Base-by-base conservation (phyloP, 2,329 filamentous ascomycete species). In the Apiospora malaysiana region DNA sequence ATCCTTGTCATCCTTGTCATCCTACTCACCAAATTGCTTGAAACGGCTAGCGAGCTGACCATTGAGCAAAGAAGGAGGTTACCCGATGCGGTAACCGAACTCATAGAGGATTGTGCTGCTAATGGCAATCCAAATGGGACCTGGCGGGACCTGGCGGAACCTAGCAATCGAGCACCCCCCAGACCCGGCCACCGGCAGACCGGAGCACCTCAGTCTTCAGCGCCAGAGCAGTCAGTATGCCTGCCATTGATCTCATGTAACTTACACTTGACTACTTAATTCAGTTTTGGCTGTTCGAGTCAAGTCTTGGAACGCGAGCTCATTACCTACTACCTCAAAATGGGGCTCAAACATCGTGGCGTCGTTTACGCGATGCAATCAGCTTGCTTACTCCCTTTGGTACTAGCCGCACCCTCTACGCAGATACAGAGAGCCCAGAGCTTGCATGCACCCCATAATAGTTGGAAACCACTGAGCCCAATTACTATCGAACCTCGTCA, bases 401-500 rank as follows among this genome's bases (percentile, higher is more conserved):
- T 25, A 23, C 46, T 49, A 49, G 46, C 46, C 8, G n/a, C n/a
- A 0, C n/a, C 46, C 21, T 10, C 10, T 23, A 6, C 40, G 40
- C 40, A 42, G 10, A 10, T 42, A 42, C 40, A 42, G 40, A 42
- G 40, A 6, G 10, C 40, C 10, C 40, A 42, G 40, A 42, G 10
- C 40, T 10, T 10, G 5, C 10, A 42, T 10, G 40, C 40, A 42
- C 40, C 40, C 40, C 40, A 42, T 42, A 10, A 42, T 42, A 42
- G 7, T 12, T 51, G 49, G 49, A 6, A 16, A 14, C 14, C 23
- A 14, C 12, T 51, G 10, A 18, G 9, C 23, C 49, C 49, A 2
- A 51, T 51, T 14, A n/a, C 49, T n/a, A 12, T 51, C 3, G 49
- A 51, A 7, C 49, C 49, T n/a, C 49, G 49, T 10, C 72, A 72